Base-by-base conservation (phyloP, 2,329 filamentous ascomycete genomes). In the Annulohypoxylon truncatum region DNA sequence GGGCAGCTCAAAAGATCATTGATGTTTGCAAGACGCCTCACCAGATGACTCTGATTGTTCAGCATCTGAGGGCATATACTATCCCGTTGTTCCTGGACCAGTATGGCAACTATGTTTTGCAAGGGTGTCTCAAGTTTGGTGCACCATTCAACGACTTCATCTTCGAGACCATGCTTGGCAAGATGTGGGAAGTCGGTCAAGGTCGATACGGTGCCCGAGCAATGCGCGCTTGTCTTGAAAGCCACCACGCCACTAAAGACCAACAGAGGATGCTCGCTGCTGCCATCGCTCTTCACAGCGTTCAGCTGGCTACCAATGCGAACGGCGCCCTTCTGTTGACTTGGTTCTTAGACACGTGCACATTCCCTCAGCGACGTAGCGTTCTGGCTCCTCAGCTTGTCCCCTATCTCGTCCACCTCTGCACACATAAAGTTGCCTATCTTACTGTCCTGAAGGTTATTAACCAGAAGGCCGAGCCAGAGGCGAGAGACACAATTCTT, bases 1-100 rank as follows among this genome's bases (percentile, higher is more conserved):
- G 96, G 96, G 96, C 96, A 58, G 96, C 96, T 0, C 96, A 99
- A 81, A 99, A 98, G 85, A 98, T 99, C 75, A 98, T 99, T 72
- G 95, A 98, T 75, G 93, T 97, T 5, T 95, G 94, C 78, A 93
- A 96, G 80, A 93, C 92, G 0, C 89, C 91, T 4, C 82, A 84
- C 40, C 94, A 98, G 80, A 95, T 96, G 90, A 82, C 84, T 48
- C 83, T 93, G 81, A 95, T 99, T 75, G 91, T 96, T 26, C 89
- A 97, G 68, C 87, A 93, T 71, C 84, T 98, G 28, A 91, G 91
- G 2, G 90, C 94, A 0, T 97, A 96, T 80, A 94, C 92, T 0
- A 88, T 97, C 48, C 93, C 94, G 2, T 85, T 98, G 18, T 98
- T 99, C 85, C 85, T 98, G 35, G 96, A 99, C 76, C 96, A 99